A percentile compares a stretch with the other conserved stretches of the same genome.
Evolutionary conservation across 2,329 filamentous ascomycete genomes (phyloP).

Genomic region (Aspergillus sp.): DNA sequence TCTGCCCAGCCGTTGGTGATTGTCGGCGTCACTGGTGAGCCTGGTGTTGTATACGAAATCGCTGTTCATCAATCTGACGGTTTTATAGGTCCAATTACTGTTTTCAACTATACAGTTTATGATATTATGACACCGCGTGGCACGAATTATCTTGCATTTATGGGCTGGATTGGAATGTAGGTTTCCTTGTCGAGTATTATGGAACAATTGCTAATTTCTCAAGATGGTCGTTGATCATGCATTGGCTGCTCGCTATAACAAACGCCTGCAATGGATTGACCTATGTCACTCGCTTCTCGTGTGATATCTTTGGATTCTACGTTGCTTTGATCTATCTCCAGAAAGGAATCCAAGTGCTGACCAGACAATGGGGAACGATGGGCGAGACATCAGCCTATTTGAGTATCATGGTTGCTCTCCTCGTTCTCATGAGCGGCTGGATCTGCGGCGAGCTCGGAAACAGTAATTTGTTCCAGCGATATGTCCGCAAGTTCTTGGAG

Average conservation of each 20-base stretch:
- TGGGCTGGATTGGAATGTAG: slow-evolving; percentile 83
- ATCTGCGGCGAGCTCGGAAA: slow-evolving; percentile 66
- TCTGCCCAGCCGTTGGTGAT: slow-evolving; percentile 84
- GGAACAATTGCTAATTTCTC: not conserved
- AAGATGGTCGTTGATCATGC: slow-evolving; percentile 78
- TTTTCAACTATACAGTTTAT: slow-evolving; percentile 92
- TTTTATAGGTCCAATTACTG: slow-evolving; percentile 69
- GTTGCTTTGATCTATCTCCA: slow-evolving; percentile 89
- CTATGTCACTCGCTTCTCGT: slow-evolving; percentile 86
- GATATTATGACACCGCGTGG: slow-evolving; percentile 76
- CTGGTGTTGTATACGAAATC: not conserved
- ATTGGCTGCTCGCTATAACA: slow-evolving; percentile 76
- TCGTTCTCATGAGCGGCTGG: slow-evolving; percentile 75
- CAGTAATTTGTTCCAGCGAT: slow-evolving; percentile 68
- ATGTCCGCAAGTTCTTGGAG: slow-evolving; percentile 75
- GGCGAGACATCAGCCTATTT: slow-evolving; percentile 66
- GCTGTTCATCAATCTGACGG: slow-evolving; percentile 7
- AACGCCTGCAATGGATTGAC: slow-evolving; percentile 86
- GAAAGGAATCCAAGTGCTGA: slow-evolving; percentile 82
- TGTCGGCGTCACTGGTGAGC: slow-evolving; percentile 73
- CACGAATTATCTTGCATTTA: slow-evolving; percentile 80
- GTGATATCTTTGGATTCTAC: slow-evolving; percentile 92
- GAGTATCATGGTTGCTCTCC: slow-evolving; percentile 68
- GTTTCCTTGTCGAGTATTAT: slow-evolving; percentile 16
- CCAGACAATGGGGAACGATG: slow-evolving; percentile 61